Conservation (phyloP, 345 rosid species). For the Heritiera littoralis region DNA sequence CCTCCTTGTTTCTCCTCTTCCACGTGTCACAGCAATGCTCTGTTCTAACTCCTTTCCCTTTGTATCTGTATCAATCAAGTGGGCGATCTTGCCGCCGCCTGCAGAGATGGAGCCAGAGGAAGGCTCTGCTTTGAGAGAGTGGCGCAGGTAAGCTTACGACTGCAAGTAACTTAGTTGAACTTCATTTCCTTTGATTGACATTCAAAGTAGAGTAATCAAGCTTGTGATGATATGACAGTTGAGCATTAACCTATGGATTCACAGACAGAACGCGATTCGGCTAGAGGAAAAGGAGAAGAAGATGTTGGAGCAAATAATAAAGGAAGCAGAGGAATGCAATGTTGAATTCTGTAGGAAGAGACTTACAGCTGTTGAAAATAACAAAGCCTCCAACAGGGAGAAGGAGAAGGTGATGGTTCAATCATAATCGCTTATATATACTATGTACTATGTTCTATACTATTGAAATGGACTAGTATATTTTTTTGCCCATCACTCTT, state of each 20-base stretch:
- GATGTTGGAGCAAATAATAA: conserved; percentile 51
- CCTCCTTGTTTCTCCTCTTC: no score
- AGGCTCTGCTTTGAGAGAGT: conserved; percentile 69
- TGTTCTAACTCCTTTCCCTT: no score
- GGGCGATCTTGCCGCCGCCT: conserved; percentile 58
- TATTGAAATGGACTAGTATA: not conserved
- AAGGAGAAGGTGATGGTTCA: conserved; percentile 64
- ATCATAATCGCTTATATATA: not conserved
- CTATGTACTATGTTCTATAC: not conserved
- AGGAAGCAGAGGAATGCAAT: conserved; percentile 72
- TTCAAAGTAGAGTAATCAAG: not conserved
- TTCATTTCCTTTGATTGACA: not conserved
- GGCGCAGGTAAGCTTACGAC: conserved; percentile 63
- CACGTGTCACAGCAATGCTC: no score
- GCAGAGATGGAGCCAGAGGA: conserved; percentile 59
- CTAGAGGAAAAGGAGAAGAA: conserved; percentile 79
- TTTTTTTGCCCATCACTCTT: not conserved
- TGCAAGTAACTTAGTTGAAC: not conserved
- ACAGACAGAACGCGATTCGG: conserved; percentile 63
- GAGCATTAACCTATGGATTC: conserved; percentile 8
- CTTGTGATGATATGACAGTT: not conserved
- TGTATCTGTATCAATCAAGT: not conserved
- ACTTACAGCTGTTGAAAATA: conserved; percentile 44
- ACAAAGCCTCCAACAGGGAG: conserved; percentile 64
- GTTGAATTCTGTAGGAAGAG: conserved; percentile 64